Evolutionary conservation across 1,284 basidiomycete genomes (phyloP).

Genomic region (Erythrobasidium hasegawianum): DNA sequence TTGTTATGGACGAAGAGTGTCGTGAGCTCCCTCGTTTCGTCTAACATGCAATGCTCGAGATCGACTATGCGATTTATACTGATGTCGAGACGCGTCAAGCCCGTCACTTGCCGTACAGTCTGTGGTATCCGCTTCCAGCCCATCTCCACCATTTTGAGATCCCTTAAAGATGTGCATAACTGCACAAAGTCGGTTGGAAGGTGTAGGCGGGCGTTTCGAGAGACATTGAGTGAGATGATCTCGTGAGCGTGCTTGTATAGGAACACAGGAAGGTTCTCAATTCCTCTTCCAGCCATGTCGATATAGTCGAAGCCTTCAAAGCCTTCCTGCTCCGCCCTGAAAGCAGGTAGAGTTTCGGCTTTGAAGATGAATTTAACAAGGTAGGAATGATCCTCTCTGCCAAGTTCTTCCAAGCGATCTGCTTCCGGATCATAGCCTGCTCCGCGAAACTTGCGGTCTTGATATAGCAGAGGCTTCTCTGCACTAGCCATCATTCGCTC

Average conservation of each 20-base stretch:
- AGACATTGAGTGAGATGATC: constrained; percentile 83
- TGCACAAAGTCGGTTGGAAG: constrained; percentile 96
- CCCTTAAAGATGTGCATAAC: constrained; percentile 74
- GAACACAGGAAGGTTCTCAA: constrained; percentile 85
- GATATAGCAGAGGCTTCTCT: constrained; percentile 81
- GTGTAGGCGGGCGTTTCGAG: constrained; percentile 92
- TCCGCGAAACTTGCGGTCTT: constrained; percentile 77
- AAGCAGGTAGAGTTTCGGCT: constrained; percentile 50
- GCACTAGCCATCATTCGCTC: constrained; percentile 75
- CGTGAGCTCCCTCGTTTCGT: constrained; percentile 68
- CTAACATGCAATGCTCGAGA: constrained; percentile 77
- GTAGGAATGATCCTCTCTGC: constrained; percentile 76
- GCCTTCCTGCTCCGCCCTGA: constrained; percentile 59
- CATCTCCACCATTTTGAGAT: constrained; percentile 86
- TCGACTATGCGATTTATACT: constrained; percentile 91
- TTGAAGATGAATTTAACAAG: constrained; percentile 74
- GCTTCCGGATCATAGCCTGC: constrained; percentile 76
- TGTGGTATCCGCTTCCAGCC: constrained; percentile 90
- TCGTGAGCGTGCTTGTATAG: constrained; percentile 81
- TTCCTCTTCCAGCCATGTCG: constrained; percentile 75
- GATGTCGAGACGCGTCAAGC: constrained; percentile 79
- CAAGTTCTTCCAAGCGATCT: constrained; percentile 76
- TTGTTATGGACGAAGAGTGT: constrained; percentile 87
- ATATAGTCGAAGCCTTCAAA: constrained; percentile 74
- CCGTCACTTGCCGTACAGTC: constrained; percentile 71